Evolutionary conservation across 2,329 filamentous ascomycete species (phyloP), one percentile per base, ranked within the genome.

Genomic region (Nemania diffusa): DNA sequence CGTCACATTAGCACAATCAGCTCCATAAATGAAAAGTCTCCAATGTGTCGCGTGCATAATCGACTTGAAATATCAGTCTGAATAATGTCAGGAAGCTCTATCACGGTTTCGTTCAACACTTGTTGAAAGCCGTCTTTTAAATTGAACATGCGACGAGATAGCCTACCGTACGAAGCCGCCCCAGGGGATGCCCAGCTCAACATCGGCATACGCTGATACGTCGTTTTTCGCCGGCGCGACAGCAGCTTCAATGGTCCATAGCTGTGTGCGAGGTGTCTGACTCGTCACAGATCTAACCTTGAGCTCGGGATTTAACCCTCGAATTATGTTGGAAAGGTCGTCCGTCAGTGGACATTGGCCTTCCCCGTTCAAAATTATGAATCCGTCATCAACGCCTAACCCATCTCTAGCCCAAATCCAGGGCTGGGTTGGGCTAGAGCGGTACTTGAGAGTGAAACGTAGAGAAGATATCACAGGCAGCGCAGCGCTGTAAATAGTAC

Each of bases 381-480:
- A 80, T 3, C 91, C 92, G 73, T 95, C 91, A 15, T 81, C 81
- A 1, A 88, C 79, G 1, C 86, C 87, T 61, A 87, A 86, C 66
- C 88, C 85, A 70, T 93, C 88, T 67, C 88, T 87, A 40, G 87
- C 85, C 91, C 92, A 94, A 74, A 84, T 87, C 92, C 92, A 95
- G 1, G 84, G 79, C 29, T 85, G 80, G 24, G 84, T 76, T 27
- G 78, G 73, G 4, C 77, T 78, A 55, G 83, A 80, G 27, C 91
- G 86, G 73, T 91, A 93, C 65, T 91, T 93, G 67, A 93, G 75
- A 0, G 92, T 94, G 75, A 94, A 95, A 2, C 82, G 85, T 7
- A 90, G 73, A 0, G 83, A 81, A 0, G 81, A 77, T 11, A 79
- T 73, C 50, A 88, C 80, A n/a, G 79, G 70, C 0, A 93, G 69